phyloP scores from a whole-genome alignment of 1,139 yeast species.

The Geotrichum candidum region DNA sequence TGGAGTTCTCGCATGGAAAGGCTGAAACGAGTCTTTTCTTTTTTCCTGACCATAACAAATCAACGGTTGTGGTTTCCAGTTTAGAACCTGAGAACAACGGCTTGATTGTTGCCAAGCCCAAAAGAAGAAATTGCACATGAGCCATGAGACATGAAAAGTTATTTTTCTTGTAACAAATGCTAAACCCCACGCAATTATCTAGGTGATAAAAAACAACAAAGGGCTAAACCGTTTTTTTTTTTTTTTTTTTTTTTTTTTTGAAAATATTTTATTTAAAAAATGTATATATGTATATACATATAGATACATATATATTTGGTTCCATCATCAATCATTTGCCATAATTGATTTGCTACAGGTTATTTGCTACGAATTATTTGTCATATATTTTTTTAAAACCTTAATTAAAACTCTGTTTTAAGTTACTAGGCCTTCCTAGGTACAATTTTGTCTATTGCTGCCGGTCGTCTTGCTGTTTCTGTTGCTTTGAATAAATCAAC shows the following conservation, averaged over 20 bases:
- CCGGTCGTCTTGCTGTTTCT: not conserved
- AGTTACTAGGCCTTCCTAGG: not conserved
- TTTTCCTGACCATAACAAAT: not conserved
- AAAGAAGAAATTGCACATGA: not conserved
- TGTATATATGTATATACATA: too few species aligned
- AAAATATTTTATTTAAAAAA: too few species aligned
- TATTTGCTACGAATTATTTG: too few species aligned
- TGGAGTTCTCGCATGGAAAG: not conserved
- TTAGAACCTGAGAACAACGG: not conserved
- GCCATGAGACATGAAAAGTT: not conserved
- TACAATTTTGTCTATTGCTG: not conserved
- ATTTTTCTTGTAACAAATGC: not conserved
- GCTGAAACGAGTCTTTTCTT: not conserved
- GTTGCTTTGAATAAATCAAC: not conserved
- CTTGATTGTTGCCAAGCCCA: not conserved
- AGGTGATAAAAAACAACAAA: too few species aligned
- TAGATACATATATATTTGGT: too few species aligned
- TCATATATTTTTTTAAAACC: not conserved
- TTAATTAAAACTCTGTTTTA: not conserved
- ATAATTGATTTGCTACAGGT: too few species aligned
- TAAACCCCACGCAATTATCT: not conserved
- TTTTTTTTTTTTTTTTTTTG: not conserved
- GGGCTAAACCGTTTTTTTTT: too few species aligned
- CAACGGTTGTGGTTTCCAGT: not conserved
- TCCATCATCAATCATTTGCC: too few species aligned